Base-by-base conservation (phyloP, 345 rosid species). In the thale cress (Arabidopsis thaliana) region DNA sequence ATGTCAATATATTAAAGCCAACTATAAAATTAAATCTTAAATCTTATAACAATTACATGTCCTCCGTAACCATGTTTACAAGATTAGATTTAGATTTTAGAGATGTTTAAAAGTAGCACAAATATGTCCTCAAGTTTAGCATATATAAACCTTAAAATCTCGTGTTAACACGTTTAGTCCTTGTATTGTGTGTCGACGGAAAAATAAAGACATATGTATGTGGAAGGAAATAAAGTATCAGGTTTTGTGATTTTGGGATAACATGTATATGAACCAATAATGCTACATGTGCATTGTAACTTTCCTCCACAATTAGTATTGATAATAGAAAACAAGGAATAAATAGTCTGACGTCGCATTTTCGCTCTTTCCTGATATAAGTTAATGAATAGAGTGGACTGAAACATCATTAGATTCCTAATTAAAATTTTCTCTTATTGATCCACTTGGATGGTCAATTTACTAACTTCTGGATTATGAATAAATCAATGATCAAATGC, bases 361-460 rank as follows among this genome's bases (percentile, higher is more conserved):
- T 58, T 51, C 7, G 7, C 8, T 28, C 10, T 40, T 10, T 23
- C 30, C 7, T 42, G 56, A 34, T 65, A 34, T 65, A 65, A 57
- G 10, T 25, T 74, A 37, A 58, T 58, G 59, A 28, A 37, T 58
- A 58, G 25, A 75, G 78, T 67, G 28, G 78, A 75, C 73, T 75
- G 60, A 75, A 67, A 67, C 67, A 59, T 75, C 67, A 59, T 48
- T 28, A 67, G 67, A 67, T 75, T 58, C 78, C 25, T 48, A 67
- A 59, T 48, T 58, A 67, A 37, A 59, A 41, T 67, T 5, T 67
- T 57, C 60, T 66, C 67, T 59, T 67, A 40, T 58, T 12, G 67
- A 66, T 75, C 73, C 67, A 75, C 68, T 66, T 75, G 73, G 53
- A 2, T 67, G 67, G 67, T 66, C 60, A 67, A 5, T 49, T 46